phyloP scores from a whole-genome alignment of 257 asterid species.

The Mentha longifolia region DNA sequence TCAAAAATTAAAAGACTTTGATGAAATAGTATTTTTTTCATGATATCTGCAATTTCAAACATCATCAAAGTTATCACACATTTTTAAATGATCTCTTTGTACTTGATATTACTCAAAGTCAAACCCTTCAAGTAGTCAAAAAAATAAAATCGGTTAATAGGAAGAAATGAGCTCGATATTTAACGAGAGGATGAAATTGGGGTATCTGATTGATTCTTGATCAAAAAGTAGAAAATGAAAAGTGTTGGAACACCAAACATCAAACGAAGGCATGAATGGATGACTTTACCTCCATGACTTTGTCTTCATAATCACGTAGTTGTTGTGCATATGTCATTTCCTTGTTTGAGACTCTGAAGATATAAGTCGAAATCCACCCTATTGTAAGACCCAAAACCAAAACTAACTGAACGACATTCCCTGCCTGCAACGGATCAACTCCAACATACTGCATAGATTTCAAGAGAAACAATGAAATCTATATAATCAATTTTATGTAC shows the following conservation, averaged over 20 bases:
- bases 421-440: constrained; percentile 90
- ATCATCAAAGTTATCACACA: neutral
- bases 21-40: neutral
- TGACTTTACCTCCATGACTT: constrained; percentile 85
- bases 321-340: constrained; percentile 98
- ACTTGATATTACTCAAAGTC: neutral
- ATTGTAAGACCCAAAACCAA: constrained; percentile 86
- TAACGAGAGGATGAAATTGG: neutral
- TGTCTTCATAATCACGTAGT: constrained; percentile 84
- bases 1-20: neutral
- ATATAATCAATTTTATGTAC: neutral
- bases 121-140: neutral
- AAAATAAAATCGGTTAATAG: neutral
- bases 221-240: neutral
- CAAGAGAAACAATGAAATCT: constrained; percentile 22
- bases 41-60: neutral
- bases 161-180: neutral
- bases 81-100: neutral
- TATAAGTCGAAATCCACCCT: constrained; percentile 96
- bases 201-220: neutral
- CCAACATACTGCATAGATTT: constrained; percentile 69
- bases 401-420: constrained; percentile 91
- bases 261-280: constrained; percentile 3
- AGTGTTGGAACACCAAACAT: neutral
- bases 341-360: constrained; percentile 92